Conservation (phyloP, 2,329 filamentous ascomycete species). For the Talaromyces verruculosus region DNA sequence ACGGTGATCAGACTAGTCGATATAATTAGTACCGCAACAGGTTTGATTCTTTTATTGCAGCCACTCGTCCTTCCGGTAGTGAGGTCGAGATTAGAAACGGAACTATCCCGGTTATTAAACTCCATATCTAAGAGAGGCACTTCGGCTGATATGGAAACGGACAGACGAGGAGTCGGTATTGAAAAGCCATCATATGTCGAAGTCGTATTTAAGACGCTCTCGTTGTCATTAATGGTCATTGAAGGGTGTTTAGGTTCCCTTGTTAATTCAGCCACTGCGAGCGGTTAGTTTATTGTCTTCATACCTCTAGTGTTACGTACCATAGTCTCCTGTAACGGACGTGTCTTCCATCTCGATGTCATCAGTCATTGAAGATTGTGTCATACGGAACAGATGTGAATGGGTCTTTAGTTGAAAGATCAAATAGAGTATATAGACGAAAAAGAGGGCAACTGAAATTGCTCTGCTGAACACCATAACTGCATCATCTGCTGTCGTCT, state of each 20-base stretch:
- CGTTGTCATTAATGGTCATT: neutral
- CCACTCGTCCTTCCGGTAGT: neutral
- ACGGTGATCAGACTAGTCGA: constrained; percentile 51
- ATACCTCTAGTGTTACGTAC: neutral
- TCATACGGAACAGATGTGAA: constrained; percentile 59
- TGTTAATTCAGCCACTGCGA: neutral
- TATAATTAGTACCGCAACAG: neutral
- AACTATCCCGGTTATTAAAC: neutral
- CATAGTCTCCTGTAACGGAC: neutral
- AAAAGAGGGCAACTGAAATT: neutral
- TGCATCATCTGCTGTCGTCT: neutral
- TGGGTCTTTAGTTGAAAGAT: constrained; percentile 33
- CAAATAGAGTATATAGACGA: neutral
- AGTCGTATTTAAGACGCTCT: neutral
- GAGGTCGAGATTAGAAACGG: neutral
- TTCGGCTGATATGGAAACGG: neutral
- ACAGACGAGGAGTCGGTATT: neutral
- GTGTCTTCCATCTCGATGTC: neutral
- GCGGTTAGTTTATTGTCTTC: neutral
- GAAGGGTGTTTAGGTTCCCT: neutral
- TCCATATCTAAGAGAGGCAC: neutral
- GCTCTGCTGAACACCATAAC: neutral
- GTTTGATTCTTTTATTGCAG: neutral
- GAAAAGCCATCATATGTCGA: neutral
- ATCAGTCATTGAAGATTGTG: constrained; percentile 65